Percentiles rank a stretch among this genome's conserved stretches.
These are phyloP conservation scores for Podaxis mareebaensis DNA, from an alignment of 768 basidiomycete genomes.

Conservation along the genomic window DNA sequence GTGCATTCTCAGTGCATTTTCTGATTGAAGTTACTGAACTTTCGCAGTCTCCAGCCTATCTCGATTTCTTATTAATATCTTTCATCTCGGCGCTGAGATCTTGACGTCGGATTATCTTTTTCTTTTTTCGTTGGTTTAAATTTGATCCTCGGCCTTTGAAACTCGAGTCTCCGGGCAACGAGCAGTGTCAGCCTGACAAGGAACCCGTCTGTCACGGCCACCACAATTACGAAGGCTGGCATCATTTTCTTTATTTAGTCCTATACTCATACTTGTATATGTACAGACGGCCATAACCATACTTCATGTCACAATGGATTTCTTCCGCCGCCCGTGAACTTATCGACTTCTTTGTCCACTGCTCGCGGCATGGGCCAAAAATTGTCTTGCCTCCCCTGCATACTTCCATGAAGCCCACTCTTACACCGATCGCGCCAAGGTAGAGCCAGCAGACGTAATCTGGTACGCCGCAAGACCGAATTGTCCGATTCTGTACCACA, in stretches of 20 bases:
- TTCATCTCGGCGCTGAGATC: background rate
- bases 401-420: too few species aligned
- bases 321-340: background rate
- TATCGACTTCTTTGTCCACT: background rate
- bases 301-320: background rate
- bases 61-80: background rate
- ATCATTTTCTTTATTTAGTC: background rate
- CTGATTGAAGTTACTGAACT: background rate
- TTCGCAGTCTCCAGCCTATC: background rate
- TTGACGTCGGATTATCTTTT: slow-evolving; percentile 13
- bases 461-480: too few species aligned
- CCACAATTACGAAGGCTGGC: background rate
- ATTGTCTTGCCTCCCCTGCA: background rate
- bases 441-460: too few species aligned
- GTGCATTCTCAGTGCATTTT: background rate
- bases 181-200: background rate
- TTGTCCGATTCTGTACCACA: too few species aligned
- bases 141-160: background rate
- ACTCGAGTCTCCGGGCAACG: background rate
- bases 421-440: too few species aligned
- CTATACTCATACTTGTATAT: background rate
- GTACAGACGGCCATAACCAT: background rate
- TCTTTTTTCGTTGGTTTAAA: background rate
- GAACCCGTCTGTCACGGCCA: background rate
- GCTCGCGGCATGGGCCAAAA: background rate